A percentile compares a stretch with the other conserved stretches of the same genome.
These are phyloP conservation scores for Saposhnikovia divaricata DNA, from an alignment of 129 eudicot genomes.

Conservation along the genomic window DNA sequence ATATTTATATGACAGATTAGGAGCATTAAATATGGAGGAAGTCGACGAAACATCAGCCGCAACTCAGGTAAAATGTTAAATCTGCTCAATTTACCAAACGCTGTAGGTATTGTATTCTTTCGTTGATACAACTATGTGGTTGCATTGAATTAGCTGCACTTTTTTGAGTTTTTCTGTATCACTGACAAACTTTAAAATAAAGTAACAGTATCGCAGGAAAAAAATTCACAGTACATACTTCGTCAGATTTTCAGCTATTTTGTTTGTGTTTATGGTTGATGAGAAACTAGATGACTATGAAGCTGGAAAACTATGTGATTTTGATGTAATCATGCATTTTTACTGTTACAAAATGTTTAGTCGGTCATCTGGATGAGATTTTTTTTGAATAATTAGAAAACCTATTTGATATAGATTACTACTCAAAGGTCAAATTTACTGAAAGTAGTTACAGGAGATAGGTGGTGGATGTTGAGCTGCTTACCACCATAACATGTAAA, in stretches of 20 bases:
- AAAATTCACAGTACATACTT: background rate
- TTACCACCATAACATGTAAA: background rate
- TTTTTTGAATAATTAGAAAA: background rate
- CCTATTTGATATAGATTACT: background rate
- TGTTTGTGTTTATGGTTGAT: background rate
- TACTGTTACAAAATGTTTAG: background rate
- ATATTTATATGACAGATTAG: background rate
- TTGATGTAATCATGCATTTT: background rate
- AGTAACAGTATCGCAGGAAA: background rate
- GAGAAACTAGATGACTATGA: background rate
- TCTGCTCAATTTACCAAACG: background rate
- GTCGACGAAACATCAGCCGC: conserved; percentile 60
- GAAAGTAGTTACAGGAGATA: background rate
- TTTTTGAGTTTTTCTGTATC: background rate
- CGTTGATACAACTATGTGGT: background rate
- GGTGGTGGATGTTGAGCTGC: conserved; percentile 5
- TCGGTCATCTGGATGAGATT: background rate
- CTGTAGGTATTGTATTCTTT: background rate
- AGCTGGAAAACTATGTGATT: background rate
- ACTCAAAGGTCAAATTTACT: background rate
- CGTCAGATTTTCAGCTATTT: background rate
- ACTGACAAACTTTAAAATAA: background rate
- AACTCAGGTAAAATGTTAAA: conserved; percentile 34
- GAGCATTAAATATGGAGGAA: conserved; percentile 43
- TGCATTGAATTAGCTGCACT: background rate